Percentiles rank a stretch among this genome's conserved stretches.
phyloP scores from a whole-genome alignment of 176 grass and related monocot species.

The Cocos nucifera region DNA sequence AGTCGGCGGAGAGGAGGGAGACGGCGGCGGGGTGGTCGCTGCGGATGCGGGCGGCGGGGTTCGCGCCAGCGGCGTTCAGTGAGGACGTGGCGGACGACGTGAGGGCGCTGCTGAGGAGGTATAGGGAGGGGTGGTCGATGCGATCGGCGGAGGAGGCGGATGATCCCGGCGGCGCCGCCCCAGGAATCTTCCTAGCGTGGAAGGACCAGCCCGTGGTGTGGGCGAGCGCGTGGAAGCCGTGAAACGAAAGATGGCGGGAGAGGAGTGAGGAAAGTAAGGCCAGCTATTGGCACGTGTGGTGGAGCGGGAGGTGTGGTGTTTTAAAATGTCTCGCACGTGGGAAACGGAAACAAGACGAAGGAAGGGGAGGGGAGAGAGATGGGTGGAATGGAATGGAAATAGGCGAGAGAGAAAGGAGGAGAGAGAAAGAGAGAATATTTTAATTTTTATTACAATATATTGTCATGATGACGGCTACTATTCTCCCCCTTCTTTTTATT shows the following conservation, averaged over 20 bases:
- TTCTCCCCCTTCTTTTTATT: too few relatives aligned
- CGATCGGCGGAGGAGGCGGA: slow-evolving; percentile 32
- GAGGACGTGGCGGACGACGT: slow-evolving; percentile 31
- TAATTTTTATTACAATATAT: too few relatives aligned
- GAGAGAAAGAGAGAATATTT: too few relatives aligned
- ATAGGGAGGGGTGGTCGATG: slow-evolving; percentile 36
- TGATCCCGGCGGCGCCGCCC: slow-evolving; percentile 35
- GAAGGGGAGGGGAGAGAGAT: too few relatives aligned
- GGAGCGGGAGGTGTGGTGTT: slow-evolving; percentile 9
- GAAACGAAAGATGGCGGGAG: slow-evolving; percentile 1
- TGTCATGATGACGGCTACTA: too few relatives aligned
- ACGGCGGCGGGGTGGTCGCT: slow-evolving; percentile 3
- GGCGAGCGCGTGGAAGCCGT: slow-evolving; percentile 94
- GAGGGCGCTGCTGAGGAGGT: slow-evolving; percentile 3
- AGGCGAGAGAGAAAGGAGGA: too few relatives aligned
- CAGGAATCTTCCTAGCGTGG: slow-evolving; percentile 75
- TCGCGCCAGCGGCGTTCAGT: slow-evolving; percentile 45
- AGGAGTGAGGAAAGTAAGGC: neutral
- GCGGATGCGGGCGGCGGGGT: slow-evolving; percentile 13
- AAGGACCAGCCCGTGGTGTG: slow-evolving; percentile 93
- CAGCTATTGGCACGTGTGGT: slow-evolving; percentile 6
- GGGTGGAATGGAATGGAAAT: too few relatives aligned
- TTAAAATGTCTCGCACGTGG: slow-evolving; percentile 8
- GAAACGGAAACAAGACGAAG: too few relatives aligned
- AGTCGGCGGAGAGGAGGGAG: slow-evolving; percentile 3